Percentiles rank a stretch among this genome's conserved stretches.
phyloP scores from a whole-genome alignment of 2,329 filamentous ascomycete genomes.

The Colletotrichum coccodes region DNA sequence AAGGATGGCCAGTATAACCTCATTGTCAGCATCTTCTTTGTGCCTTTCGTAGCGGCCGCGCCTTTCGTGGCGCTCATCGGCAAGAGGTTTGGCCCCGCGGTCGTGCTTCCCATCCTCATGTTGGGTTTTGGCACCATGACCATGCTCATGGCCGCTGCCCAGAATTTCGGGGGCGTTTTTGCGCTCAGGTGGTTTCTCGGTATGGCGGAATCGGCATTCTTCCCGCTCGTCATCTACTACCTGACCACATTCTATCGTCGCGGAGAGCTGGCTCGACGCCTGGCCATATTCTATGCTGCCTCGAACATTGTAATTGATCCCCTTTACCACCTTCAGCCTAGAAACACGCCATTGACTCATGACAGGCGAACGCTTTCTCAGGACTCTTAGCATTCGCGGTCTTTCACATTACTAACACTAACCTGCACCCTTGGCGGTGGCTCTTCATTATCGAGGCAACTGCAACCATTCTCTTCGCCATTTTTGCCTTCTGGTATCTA shows the following conservation, averaged over 20 bases:
- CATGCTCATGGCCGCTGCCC: constrained; percentile 29
- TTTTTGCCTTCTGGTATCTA: constrained; percentile 76
- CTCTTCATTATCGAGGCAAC: constrained; percentile 64
- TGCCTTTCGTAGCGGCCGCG: constrained; percentile 76
- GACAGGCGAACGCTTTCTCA: constrained; percentile 23
- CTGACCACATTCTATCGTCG: constrained; percentile 35
- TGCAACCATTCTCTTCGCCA: constrained; percentile 68
- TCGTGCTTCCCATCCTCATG: constrained; percentile 78
- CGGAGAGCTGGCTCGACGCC: constrained; percentile 26
- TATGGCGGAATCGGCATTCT: constrained; percentile 34
- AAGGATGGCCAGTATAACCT: constrained; percentile 74
- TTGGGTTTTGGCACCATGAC: constrained; percentile 72
- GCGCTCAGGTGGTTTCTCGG: constrained; percentile 35
- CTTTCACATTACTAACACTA: constrained; percentile 53
- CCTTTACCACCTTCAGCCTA: too few species aligned
- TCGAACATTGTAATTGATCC: constrained; percentile 32
- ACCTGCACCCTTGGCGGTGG: constrained; percentile 56
- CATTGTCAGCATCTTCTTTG: constrained; percentile 77
- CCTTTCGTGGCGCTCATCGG: constrained; percentile 69
- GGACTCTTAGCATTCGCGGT: constrained; percentile 38
- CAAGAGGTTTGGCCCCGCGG: constrained; percentile 75
- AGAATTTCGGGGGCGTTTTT: constrained; percentile 38
- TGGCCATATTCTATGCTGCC: constrained; percentile 33
- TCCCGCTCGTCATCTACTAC: constrained; percentile 35
- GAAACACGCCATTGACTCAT: background rate